Evolutionary conservation across 2,329 filamentous ascomycete species (phyloP).

Genomic region (Colletotrichum sp.): DNA sequence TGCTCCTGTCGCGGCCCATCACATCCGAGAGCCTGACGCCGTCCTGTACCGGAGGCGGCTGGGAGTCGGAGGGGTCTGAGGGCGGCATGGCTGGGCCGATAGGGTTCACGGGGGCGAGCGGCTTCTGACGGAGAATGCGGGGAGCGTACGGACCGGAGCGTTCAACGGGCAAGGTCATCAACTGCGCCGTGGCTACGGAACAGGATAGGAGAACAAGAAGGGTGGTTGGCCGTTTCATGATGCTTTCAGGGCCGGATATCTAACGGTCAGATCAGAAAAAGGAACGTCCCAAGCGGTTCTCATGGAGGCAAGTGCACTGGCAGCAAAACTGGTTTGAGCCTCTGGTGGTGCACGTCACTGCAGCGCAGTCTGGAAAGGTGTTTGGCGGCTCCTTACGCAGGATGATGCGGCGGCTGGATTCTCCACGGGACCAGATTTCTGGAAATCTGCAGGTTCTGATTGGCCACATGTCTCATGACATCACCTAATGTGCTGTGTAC

Average conservation of each 20-base stretch:
- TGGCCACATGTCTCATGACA: slow-evolving; percentile 5
- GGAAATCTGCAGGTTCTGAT: neutral
- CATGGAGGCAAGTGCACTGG: neutral
- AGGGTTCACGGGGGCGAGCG: slow-evolving; percentile 12
- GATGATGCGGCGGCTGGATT: neutral
- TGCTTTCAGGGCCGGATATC: neutral
- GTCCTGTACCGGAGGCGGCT: slow-evolving; percentile 38
- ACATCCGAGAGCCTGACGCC: slow-evolving; percentile 81
- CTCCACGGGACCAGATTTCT: neutral
- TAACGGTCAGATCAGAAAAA: neutral
- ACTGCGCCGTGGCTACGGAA: slow-evolving; percentile 11
- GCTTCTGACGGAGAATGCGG: slow-evolving; percentile 20
- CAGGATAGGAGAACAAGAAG: slow-evolving; percentile 10
- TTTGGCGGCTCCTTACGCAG: neutral
- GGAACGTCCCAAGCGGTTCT: neutral
- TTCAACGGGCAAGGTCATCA: slow-evolving; percentile 10
- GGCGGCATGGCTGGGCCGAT: slow-evolving; percentile 30
- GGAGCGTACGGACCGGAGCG: slow-evolving; percentile 3
- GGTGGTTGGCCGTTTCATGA: slow-evolving; percentile 15
- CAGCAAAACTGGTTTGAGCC: neutral
- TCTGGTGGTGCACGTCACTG: neutral
- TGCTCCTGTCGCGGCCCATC: slow-evolving; percentile 76
- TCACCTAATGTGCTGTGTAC: neutral
- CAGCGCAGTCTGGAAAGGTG: neutral
- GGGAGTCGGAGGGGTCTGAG: slow-evolving; percentile 27